Evolutionary conservation across 1,139 yeast genomes (phyloP), one percentile per base, ranked within the genome.

Genomic region (Meyerozyma elateridarum): DNA sequence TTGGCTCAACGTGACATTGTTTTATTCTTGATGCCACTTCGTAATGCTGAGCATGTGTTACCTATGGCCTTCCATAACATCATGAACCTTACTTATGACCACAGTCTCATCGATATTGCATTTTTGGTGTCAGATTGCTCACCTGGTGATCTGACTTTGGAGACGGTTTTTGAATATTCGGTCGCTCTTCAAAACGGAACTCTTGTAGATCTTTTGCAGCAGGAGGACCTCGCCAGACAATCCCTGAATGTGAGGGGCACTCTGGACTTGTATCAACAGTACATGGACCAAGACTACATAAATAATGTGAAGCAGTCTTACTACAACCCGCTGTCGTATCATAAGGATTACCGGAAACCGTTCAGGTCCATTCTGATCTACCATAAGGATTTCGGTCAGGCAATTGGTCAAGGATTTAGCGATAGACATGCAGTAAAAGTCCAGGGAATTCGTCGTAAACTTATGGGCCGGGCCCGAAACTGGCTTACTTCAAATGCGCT

Each of bases 391-490:
- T 87, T 87, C 51, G 95, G 95, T 11, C 89, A 82, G 55, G 70
- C 70, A 5, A 80, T 82, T 42, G 91, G 93, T 8, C 94, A 85
- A 52, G 95, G 96, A 3, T 89, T 91, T 55, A 75, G 85, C 42
- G 94, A 85, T 51, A 65, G 95, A 40, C 96, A 87, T 52, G 93
- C 85, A 13, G 93, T 85, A 29, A 85, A 84, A 52, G 89, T 84
- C 15, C 96, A 87, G 59, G 96, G 94, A 11, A 81, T 85, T 24
- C 72, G 96, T 48, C 67, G 96, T 40, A 85, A 84, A 52, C 60
- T 85, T 40, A 85, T 87, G 95, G 95, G 94, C 2, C 67, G 93
- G 37, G 95, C 95, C 3, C 70, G 96, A 54, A 87, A 87, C 55
- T 87, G 94, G 93, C 63, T 87, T 32, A 74, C 89, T 3, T 70